A percentile compares a stretch with the other conserved stretches of the same genome.
Conservation (phyloP, 345 rosid species). For the Salix arbutifolia region DNA sequence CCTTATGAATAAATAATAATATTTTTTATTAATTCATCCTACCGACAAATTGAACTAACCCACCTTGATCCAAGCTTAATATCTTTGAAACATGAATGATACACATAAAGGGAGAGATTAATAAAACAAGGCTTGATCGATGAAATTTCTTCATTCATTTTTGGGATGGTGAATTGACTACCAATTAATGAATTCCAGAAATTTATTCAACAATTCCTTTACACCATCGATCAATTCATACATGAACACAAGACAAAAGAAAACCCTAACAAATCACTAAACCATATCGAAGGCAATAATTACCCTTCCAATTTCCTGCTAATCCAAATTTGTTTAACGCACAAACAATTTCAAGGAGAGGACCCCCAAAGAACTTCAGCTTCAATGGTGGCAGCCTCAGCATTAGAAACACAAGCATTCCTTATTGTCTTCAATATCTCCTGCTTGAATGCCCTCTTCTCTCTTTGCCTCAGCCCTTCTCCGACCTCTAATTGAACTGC, state of each 20-base stretch:
- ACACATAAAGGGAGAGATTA: not conserved
- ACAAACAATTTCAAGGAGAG: conserved; percentile 38
- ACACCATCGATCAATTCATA: not conserved
- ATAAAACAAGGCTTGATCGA: not conserved
- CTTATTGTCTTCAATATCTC: conserved; percentile 43
- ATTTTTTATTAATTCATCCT: too few relatives aligned
- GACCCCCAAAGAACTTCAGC: conserved; percentile 83
- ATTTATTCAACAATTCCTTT: conserved; percentile 16
- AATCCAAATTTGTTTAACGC: not conserved
- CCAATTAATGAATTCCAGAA: not conserved
- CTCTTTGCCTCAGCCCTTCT: conserved; percentile 67
- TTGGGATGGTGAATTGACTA: not conserved
- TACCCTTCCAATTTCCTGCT: not conserved
- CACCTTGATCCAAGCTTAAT: too few relatives aligned
- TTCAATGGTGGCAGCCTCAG: conserved; percentile 59
- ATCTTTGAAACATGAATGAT: too few relatives aligned
- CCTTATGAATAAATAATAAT: too few relatives aligned
- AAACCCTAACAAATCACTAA: not conserved
- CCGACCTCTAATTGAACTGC: conserved; percentile 73
- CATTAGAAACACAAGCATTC: conserved; percentile 45
- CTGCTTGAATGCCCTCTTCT: conserved; percentile 56
- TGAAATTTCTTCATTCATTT: not conserved
- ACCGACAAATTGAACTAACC: too few relatives aligned
- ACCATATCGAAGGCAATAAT: not conserved
- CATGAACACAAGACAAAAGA: not conserved